Evolutionary conservation across 768 basidiomycete species (phyloP), one percentile per base, ranked within the genome.

Genomic region (Podaxis sp.): DNA sequence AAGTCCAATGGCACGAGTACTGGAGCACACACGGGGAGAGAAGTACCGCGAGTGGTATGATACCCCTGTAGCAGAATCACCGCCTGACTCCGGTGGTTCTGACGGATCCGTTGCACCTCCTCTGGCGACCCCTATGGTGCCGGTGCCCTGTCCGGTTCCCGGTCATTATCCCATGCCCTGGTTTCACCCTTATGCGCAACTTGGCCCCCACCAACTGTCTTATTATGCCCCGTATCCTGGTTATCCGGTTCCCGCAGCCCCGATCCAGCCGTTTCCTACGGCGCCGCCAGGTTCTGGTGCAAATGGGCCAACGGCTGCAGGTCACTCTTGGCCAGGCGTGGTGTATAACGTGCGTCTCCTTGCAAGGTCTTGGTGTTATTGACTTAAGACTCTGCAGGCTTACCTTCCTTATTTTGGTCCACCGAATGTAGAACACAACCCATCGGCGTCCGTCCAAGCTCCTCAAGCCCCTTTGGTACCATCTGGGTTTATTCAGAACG

Each of bases 401-500:
- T 84, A 82, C 57, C 75, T 83, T 49, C 80, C 81, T 3, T 86
- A 84, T 70, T 76, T 83, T 17, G 66, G 74, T 25, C 75, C 77
- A 63, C 71, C 76, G 24, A 17, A 38, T 9, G 49, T 19, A 24
- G 59, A 27, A n/a, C 51, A 62, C 25, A 13, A 77, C 49, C 70
- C 73, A n/a, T 69, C 76, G 59, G 68, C 66, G 36, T 63, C 70
- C 11, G 77, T 77, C 40, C 72, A 72, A 53, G 59, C 72, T 22
- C 68, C 70, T 58, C 64, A 71, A 27, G 80, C 87, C 3, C 88
- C 89, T 17, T 74, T 89, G 11, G 75, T 81, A 49, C 85, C 89
- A 1, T 83, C 85, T 0, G 87, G 88, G 1, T 91, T 90, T 68
- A 83, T 89, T 57, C 88, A 90, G 64, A 85, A 86, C 59, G 87